Evolutionary conservation across 371 early-diverging fungal genomes (phyloP).

Genomic region (Haplosporangium sp.): DNA sequence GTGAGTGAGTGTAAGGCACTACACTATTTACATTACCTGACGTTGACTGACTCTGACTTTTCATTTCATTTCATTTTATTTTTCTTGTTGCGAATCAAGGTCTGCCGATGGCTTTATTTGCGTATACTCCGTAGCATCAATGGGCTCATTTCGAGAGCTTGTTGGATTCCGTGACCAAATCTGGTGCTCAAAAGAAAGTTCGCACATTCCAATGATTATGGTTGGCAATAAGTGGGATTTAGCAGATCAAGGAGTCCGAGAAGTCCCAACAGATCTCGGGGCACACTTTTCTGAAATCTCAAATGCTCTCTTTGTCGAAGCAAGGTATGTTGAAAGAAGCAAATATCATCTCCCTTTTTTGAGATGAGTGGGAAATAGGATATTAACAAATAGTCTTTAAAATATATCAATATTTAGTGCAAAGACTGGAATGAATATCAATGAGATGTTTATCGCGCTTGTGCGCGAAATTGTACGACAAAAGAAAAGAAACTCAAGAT

Average conservation of each 20-base stretch:
- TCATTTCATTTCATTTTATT: neutral
- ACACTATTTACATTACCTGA: neutral
- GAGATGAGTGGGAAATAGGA: too few species aligned
- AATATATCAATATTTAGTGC: conserved; percentile 19
- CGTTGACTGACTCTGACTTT: neutral
- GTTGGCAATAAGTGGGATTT: conserved; percentile 78
- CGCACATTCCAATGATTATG: conserved; percentile 66
- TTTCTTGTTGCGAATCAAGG: conserved; percentile 8
- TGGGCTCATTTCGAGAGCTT: conserved; percentile 48
- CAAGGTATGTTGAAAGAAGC: conserved; percentile 38
- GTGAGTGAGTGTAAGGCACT: conserved; percentile 10
- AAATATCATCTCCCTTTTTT: neutral
- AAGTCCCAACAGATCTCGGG: conserved; percentile 58
- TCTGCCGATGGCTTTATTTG: conserved; percentile 55
- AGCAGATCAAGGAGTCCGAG: conserved; percentile 53
- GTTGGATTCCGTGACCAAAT: conserved; percentile 49
- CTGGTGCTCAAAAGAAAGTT: conserved; percentile 40
- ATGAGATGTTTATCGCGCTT: conserved; percentile 34
- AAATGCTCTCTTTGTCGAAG: conserved; percentile 61
- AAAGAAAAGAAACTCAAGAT: neutral
- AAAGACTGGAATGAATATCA: conserved; percentile 40
- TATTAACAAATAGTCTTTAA: too few species aligned
- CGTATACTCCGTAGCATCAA: conserved; percentile 55
- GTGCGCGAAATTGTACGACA: conserved; percentile 28
- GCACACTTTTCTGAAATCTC: conserved; percentile 57